Evolutionary conservation across 495 filamentous ascomycete species (phyloP).

Genomic region (Margaritispora aquatica): DNA sequence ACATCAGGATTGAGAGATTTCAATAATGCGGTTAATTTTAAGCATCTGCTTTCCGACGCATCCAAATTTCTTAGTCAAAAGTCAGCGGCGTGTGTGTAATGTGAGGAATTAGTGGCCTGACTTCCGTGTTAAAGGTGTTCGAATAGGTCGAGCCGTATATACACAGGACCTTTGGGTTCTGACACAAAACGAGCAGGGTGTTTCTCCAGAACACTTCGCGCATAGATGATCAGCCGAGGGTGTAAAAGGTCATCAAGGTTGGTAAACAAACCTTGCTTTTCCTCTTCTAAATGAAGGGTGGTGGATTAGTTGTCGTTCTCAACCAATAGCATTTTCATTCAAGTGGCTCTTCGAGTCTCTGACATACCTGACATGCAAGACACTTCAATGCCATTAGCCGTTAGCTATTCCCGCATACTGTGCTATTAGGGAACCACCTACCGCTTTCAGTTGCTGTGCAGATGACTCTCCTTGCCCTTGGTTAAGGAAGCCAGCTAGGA

Average conservation of each 20-base stretch:
- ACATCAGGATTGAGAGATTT: conserved; percentile 26
- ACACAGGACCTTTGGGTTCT: conserved; percentile 24
- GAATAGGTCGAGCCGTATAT: conserved; percentile 25
- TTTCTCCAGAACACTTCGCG: conserved; percentile 25
- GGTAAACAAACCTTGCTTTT: conserved; percentile 9
- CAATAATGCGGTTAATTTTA: conserved; percentile 25
- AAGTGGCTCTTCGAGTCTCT: neutral
- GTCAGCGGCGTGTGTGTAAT: neutral
- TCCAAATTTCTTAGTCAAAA: conserved; percentile 27
- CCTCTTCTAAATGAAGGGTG: conserved; percentile 1
- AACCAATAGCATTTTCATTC: neutral
- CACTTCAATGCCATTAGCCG: conserved; percentile 1
- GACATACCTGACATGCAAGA: conserved; percentile 9
- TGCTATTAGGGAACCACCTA: neutral
- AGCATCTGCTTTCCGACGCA: conserved; percentile 26
- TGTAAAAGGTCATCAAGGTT: neutral
- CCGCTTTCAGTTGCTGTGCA: neutral
- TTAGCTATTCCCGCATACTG: neutral
- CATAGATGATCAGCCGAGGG: neutral
- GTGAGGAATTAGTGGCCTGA: too few relatives aligned
- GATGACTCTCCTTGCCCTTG: neutral
- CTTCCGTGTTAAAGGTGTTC: conserved; percentile 31
- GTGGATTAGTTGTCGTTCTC: neutral
- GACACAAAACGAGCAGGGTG: conserved; percentile 27
- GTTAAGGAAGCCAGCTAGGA: neutral